These are phyloP conservation scores for Arabis hirsuta DNA, from an alignment of 345 rosid genomes.

Conservation along the genomic window DNA sequence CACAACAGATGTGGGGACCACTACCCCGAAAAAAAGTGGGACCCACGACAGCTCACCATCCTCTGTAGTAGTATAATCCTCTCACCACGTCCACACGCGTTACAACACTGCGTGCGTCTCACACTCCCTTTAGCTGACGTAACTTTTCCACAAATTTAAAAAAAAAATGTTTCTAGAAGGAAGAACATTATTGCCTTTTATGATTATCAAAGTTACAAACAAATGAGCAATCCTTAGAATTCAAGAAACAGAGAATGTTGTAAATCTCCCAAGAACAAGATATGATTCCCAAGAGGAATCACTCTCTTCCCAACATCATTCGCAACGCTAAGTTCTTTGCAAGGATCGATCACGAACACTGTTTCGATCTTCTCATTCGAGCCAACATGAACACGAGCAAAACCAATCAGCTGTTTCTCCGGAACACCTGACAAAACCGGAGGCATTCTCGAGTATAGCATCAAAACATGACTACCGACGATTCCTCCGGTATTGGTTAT, in stretches of 20 bases:
- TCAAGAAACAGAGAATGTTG: slow-evolving; percentile 58
- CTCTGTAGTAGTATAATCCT: neutral
- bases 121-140: slow-evolving; percentile 23
- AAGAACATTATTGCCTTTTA: neutral
- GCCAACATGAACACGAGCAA: slow-evolving; percentile 65
- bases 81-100: slow-evolving; percentile 24
- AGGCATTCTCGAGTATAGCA: slow-evolving; percentile 69
- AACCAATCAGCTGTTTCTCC: slow-evolving; percentile 73
- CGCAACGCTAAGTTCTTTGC: slow-evolving; percentile 67
- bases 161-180: neutral
- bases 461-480: slow-evolving; percentile 76
- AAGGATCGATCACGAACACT: slow-evolving; percentile 70
- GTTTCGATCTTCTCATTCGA: slow-evolving; percentile 48
- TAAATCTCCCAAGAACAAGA: slow-evolving; percentile 60
- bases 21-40: slow-evolving; percentile 7
- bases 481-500: slow-evolving; percentile 65
- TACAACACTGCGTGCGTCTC: slow-evolving; percentile 17
- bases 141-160: neutral
- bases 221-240: slow-evolving; percentile 32
- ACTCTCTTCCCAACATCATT: slow-evolving; percentile 63
- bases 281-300: slow-evolving; percentile 64
- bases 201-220: too few relatives aligned
- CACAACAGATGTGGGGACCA: slow-evolving; percentile 37
- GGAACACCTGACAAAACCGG: slow-evolving; percentile 54
- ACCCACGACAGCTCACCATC: slow-evolving; percentile 38